These are phyloP conservation scores for Iberis amara DNA, from an alignment of 441 rosid species.

Conservation along the genomic window DNA sequence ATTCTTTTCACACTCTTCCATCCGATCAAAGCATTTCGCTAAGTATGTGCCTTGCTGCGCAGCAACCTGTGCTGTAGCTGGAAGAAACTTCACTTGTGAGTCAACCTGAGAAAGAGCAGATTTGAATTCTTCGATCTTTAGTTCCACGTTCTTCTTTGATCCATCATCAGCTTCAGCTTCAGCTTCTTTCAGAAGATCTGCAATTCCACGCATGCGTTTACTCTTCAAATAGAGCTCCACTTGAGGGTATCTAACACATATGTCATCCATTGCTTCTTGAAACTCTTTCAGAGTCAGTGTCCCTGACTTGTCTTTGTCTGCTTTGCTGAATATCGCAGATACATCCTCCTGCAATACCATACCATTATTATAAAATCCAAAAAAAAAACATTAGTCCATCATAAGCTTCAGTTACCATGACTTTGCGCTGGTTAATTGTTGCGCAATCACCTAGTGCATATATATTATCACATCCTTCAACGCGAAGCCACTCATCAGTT, in stretches of 20 bases:
- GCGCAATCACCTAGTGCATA: conserved; percentile 99
- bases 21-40: conserved; percentile 87
- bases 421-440: conserved; percentile 90
- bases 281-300: conserved; percentile 78
- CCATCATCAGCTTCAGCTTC: conserved; percentile 52
- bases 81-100: conserved; percentile 81
- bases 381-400: neutral
- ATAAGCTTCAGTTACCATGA: conserved; percentile 53
- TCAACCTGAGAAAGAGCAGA: conserved; percentile 76
- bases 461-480: conserved; percentile 59
- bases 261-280: conserved; percentile 70
- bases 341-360: conserved; percentile 64
- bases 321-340: conserved; percentile 69
- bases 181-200: conserved; percentile 64
- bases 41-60: conserved; percentile 90
- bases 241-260: conserved; percentile 88
- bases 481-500: conserved; percentile 96
- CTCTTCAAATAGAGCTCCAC: conserved; percentile 76
- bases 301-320: conserved; percentile 89
- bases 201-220: conserved; percentile 55
- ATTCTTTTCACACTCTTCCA: conserved; percentile 71
- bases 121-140: conserved; percentile 78
- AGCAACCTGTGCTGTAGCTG: conserved; percentile 99
- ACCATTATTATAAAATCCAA: neutral
- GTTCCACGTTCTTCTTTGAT: conserved; percentile 53